Evolutionary conservation across 2,329 filamentous ascomycete species (phyloP).

Genomic region (Verticillium nonalfalfae): DNA sequence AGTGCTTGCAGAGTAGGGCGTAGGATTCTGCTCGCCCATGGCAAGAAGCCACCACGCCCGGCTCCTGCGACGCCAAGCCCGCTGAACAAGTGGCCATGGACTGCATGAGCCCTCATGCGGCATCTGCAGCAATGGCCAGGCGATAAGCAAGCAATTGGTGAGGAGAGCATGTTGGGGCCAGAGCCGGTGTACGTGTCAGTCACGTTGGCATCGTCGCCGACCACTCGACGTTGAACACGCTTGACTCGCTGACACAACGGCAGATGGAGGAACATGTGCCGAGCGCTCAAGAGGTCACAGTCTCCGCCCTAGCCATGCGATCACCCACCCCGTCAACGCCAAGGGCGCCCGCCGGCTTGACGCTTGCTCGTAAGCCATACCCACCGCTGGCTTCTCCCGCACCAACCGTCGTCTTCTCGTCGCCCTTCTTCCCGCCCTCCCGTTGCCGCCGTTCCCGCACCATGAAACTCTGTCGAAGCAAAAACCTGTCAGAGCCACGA

Average conservation of each 20-base stretch:
- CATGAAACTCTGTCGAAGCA: background rate
- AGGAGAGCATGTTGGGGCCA: background rate
- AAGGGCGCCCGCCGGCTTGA: no score
- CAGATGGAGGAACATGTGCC: background rate
- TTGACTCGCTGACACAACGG: background rate
- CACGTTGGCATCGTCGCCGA: background rate
- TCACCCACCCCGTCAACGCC: background rate
- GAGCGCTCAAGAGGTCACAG: background rate
- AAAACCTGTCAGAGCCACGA: background rate
- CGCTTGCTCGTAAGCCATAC: background rate
- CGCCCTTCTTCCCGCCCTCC: background rate
- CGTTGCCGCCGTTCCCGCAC: background rate
- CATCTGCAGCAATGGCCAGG: constrained; percentile 6
- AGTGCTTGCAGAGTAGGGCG: no score
- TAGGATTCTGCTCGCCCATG: background rate
- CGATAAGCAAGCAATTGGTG: constrained; percentile 7
- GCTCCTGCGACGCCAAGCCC: background rate
- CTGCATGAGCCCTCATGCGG: constrained; percentile 10
- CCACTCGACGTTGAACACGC: background rate
- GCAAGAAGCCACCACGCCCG: background rate
- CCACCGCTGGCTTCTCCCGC: background rate
- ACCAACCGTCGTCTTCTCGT: background rate
- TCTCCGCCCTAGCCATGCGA: background rate
- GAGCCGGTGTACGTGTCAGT: background rate
- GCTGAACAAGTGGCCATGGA: background rate